A percentile compares a stretch with the other conserved stretches of the same genome.
These are phyloP conservation scores for Conidiobolus incongruus DNA, from an alignment of 371 early-diverging fungal species.

Conservation along the genomic window DNA sequence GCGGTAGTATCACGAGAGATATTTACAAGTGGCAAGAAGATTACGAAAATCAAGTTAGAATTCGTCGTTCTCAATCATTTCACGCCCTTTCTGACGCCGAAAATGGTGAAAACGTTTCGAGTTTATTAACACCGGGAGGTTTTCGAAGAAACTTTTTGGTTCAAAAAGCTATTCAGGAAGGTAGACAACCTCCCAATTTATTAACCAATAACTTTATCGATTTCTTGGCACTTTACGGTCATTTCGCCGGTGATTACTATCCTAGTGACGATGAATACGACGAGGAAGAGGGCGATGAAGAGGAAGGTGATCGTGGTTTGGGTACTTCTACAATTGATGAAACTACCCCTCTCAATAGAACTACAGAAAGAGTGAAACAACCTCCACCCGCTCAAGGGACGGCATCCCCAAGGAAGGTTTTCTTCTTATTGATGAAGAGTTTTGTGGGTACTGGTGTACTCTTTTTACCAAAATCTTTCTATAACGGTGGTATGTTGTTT, in stretches of 20 bases:
- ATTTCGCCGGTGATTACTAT: constrained; percentile 84
- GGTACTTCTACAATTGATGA: constrained; percentile 9
- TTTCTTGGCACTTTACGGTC: constrained; percentile 78
- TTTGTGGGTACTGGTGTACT: constrained; percentile 78
- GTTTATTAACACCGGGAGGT: constrained; percentile 46
- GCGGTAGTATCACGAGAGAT: constrained; percentile 63
- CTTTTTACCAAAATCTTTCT: constrained; percentile 53
- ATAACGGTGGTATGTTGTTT: constrained; percentile 40
- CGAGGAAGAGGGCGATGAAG: constrained; percentile 20
- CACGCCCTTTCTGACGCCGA: constrained; percentile 14
- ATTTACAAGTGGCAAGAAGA: constrained; percentile 83
- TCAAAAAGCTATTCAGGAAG: constrained; percentile 39
- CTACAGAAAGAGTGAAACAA: constrained; percentile 23
- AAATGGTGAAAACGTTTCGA: not conserved
- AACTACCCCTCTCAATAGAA: not conserved
- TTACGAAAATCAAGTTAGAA: constrained; percentile 27
- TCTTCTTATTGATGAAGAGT: constrained; percentile 61
- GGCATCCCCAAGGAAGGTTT: constrained; percentile 52
- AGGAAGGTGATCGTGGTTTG: constrained; percentile 7
- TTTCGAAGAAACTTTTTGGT: constrained; percentile 69
- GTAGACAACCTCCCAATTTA: constrained; percentile 37
- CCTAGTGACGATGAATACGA: constrained; percentile 61
- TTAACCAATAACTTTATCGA: constrained; percentile 80
- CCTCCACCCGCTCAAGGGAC: constrained; percentile 33
- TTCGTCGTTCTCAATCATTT: constrained; percentile 27